phyloP scores from a whole-genome alignment of 164 flowering plant species.

The Stephania yunnanensis region DNA sequence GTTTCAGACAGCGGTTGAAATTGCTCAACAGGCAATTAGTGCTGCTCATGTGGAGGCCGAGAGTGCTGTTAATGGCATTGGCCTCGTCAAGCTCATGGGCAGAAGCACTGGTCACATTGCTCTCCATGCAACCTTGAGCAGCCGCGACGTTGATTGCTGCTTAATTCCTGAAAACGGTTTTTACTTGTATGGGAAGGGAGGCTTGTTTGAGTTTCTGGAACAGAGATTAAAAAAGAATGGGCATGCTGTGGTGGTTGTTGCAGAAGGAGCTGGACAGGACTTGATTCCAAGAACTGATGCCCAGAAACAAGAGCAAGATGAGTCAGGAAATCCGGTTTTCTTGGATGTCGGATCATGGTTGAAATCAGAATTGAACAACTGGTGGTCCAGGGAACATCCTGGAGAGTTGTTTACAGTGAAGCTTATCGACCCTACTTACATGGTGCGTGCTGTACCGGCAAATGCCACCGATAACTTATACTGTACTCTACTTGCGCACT shows the following conservation, averaged over 20 bases:
- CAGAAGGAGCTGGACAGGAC: slow-evolving; percentile 87
- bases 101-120: slow-evolving; percentile 86
- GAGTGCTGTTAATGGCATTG: slow-evolving; percentile 85
- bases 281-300: slow-evolving; percentile 52
- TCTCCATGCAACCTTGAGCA: slow-evolving; percentile 68
- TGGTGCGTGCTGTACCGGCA: slow-evolving; percentile 81
- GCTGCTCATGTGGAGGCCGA: slow-evolving; percentile 81
- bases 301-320: slow-evolving; percentile 57
- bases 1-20: slow-evolving; percentile 81
- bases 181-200: slow-evolving; percentile 70
- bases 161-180: slow-evolving; percentile 69
- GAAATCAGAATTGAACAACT: slow-evolving; percentile 63
- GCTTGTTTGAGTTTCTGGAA: slow-evolving; percentile 58
- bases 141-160: slow-evolving; percentile 85
- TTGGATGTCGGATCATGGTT: slow-evolving; percentile 82
- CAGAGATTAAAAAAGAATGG: slow-evolving; percentile 46
- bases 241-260: slow-evolving; percentile 75
- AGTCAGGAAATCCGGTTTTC: slow-evolving; percentile 72
- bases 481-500: slow-evolving; percentile 77
- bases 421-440: slow-evolving; percentile 84
- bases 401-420: slow-evolving; percentile 64
- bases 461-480: slow-evolving; percentile 73
- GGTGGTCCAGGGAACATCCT: slow-evolving; percentile 73
- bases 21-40: slow-evolving; percentile 73
- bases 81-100: slow-evolving; percentile 87